Conservation (phyloP, 257 asterid species). For the Buddleja alternifolia region DNA sequence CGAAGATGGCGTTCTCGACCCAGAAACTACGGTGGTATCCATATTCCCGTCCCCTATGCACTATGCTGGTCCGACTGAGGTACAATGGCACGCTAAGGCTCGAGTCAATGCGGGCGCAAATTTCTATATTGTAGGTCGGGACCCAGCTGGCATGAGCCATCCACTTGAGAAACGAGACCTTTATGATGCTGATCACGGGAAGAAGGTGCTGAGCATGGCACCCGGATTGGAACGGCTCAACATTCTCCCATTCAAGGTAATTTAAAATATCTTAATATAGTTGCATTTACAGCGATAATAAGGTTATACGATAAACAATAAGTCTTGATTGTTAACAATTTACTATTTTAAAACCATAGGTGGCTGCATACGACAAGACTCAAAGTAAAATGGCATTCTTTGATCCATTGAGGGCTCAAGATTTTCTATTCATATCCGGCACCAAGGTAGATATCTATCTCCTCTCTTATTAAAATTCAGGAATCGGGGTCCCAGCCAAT, state of each 20-base stretch:
- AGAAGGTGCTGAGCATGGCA: constrained; percentile 92
- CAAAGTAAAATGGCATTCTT: constrained; percentile 90
- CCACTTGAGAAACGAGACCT: constrained; percentile 87
- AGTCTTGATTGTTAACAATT: neutral
- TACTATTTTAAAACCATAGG: constrained; percentile 44
- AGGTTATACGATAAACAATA: too few species aligned
- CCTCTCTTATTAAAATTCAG: neutral
- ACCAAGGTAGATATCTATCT: constrained; percentile 63
- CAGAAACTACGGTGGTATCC: constrained; percentile 89
- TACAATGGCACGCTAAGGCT: constrained; percentile 99
- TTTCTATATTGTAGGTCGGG: constrained; percentile 89
- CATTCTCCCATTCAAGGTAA: constrained; percentile 89
- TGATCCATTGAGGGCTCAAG: constrained; percentile 90
- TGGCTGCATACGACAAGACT: constrained; percentile 93
- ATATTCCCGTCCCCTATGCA: constrained; percentile 98
- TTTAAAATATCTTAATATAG: too few species aligned
- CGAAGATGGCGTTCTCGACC: constrained; percentile 90
- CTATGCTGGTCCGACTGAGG: constrained; percentile 98
- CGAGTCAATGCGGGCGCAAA: constrained; percentile 94
- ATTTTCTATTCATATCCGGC: constrained; percentile 91
- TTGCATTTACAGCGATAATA: too few species aligned
- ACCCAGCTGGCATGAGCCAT: constrained; percentile 97
- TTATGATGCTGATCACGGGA: constrained; percentile 98
- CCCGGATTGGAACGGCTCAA: constrained; percentile 90
- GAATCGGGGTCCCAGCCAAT: too few species aligned